Percentiles rank a stretch among this genome's conserved stretches.
Conservation (phyloP, 2,329 filamentous ascomycete genomes). For the Botrytis deweyae region DNA sequence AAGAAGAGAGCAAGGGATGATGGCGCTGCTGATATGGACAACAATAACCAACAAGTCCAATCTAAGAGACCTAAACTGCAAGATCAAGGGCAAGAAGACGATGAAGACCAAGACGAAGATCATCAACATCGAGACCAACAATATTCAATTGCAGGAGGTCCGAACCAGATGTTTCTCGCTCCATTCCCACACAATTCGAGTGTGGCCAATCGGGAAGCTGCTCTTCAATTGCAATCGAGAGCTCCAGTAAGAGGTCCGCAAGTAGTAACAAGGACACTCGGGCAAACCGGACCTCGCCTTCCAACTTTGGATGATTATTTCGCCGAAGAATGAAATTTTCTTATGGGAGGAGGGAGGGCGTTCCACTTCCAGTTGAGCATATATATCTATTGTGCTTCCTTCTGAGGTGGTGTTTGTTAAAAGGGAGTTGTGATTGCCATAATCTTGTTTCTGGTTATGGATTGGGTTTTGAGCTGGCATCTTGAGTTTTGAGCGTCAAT, state of each 20-base stretch:
- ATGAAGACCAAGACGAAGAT: too few relatives aligned
- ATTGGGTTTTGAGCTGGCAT: neutral
- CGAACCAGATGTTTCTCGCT: neutral
- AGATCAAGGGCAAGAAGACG: neutral
- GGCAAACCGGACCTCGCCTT: neutral
- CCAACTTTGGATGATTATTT: constrained; percentile 6
- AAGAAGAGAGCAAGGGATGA: neutral
- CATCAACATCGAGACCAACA: too few relatives aligned
- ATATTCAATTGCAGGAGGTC: too few relatives aligned
- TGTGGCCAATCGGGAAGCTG: neutral
- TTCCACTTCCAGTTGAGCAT: neutral
- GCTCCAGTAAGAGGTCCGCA: neutral
- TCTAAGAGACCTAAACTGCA: neutral
- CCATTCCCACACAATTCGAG: neutral
- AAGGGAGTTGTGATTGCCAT: too few relatives aligned
- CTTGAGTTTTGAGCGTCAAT: neutral
- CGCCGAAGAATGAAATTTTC: neutral
- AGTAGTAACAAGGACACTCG: neutral
- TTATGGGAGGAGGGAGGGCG: neutral
- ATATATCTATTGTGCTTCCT: neutral
- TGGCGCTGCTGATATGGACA: too few relatives aligned
- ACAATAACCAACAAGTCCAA: neutral
- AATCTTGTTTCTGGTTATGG: too few relatives aligned
- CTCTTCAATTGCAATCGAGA: neutral
- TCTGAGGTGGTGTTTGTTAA: neutral